Evolutionary conservation across 139 green algal genomes (phyloP).

Genomic region (Chlorella sp.): DNA sequence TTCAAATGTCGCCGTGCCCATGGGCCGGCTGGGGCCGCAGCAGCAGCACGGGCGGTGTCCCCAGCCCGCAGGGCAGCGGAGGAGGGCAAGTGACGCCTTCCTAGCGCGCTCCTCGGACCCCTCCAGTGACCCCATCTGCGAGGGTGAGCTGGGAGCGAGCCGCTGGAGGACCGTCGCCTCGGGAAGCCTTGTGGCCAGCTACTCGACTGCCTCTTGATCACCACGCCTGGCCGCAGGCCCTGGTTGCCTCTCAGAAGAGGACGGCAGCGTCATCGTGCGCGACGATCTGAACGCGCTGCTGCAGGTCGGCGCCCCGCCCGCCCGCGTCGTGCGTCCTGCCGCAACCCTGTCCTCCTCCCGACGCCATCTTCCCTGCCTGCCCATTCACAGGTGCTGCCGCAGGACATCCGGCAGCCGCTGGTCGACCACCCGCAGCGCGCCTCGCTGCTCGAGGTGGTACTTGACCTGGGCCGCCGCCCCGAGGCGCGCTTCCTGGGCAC

Average conservation of each 20-base stretch:
- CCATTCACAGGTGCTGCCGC: conserved; percentile 71
- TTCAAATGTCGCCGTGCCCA: too few species aligned
- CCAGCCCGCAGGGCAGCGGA: too few species aligned
- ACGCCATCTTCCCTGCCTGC: not conserved
- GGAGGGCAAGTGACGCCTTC: too few species aligned
- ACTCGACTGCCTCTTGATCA: too few species aligned
- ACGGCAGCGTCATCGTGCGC: conserved; percentile 77
- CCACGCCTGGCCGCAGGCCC: not conserved
- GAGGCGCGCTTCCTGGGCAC: conserved; percentile 72
- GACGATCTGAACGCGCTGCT: conserved; percentile 87
- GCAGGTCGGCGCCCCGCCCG: conserved; percentile 33
- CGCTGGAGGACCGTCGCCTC: too few species aligned
- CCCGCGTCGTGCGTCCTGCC: not conserved
- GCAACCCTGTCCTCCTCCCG: not conserved
- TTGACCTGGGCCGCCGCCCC: conserved; percentile 68
- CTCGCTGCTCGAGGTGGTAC: conserved; percentile 76
- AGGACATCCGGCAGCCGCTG: conserved; percentile 70
- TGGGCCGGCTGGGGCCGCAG: too few species aligned
- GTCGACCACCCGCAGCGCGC: conserved; percentile 67
- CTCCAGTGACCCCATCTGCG: too few species aligned
- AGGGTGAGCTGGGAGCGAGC: too few species aligned
- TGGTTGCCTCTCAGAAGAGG: conserved; percentile 56
- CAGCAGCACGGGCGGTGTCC: too few species aligned
- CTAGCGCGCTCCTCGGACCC: too few species aligned
- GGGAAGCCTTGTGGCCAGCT: too few species aligned